phyloP scores from a whole-genome alignment of 495 filamentous ascomycete species.

The Tuber borchii region DNA sequence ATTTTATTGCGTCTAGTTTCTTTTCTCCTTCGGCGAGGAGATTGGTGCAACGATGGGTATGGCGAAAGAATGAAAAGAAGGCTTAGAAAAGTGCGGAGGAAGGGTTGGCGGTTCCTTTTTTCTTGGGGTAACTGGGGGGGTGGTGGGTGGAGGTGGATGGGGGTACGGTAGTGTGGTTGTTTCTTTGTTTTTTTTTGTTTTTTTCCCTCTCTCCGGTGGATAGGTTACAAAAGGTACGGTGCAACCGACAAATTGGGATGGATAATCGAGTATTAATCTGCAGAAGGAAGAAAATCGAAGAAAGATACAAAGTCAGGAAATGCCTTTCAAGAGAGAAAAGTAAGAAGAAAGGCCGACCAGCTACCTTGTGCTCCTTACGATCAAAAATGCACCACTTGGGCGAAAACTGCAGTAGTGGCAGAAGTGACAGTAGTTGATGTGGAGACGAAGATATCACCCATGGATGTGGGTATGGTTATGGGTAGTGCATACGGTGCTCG shows the following conservation, averaged over 20 bases:
- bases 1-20: background rate
- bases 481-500: background rate
- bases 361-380: background rate
- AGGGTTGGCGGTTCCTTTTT: conserved; percentile 3
- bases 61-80: background rate
- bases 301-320: background rate
- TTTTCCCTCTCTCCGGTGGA: background rate
- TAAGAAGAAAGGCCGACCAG: background rate
- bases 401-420: background rate
- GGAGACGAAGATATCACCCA: background rate
- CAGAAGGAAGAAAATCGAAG: background rate
- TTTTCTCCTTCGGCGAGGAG: background rate
- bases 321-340: background rate
- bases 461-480: background rate
- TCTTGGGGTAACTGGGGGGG: background rate
- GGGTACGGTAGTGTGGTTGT: background rate
- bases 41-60: background rate
- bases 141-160: background rate
- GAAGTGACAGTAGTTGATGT: background rate
- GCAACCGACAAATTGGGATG: background rate
- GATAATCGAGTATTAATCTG: background rate
- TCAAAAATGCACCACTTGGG: background rate
- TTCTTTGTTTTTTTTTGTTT: background rate
- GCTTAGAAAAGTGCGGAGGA: background rate
- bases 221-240: conserved; percentile 1